A percentile compares a stretch with the other conserved stretches of the same genome.
These are phyloP conservation scores for Dothideomycetes sp. DNA, from an alignment of 2,329 filamentous ascomycete species.

Conservation along the genomic window DNA sequence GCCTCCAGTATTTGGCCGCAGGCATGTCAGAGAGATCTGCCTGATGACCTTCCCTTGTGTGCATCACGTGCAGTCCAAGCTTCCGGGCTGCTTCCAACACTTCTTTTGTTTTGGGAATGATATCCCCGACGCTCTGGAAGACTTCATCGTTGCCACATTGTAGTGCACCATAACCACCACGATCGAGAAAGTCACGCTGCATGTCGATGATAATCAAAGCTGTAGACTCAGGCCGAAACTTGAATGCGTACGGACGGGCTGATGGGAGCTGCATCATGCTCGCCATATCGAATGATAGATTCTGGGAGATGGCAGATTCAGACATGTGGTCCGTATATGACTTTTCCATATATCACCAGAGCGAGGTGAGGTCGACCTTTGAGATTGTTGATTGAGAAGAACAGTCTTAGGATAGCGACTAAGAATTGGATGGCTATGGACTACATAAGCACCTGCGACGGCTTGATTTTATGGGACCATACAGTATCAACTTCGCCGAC, in stretches of 20 bases:
- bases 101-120: slow-evolving; percentile 22
- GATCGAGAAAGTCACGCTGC: slow-evolving; percentile 44
- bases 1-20: slow-evolving; percentile 41
- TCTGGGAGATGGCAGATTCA: too few relatives aligned
- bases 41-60: slow-evolving; percentile 42
- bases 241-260: slow-evolving; percentile 39
- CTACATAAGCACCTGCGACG: too few relatives aligned
- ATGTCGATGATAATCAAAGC: slow-evolving; percentile 45
- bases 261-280: slow-evolving; percentile 25
- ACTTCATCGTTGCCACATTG: slow-evolving; percentile 34
- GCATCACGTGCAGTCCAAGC: slow-evolving; percentile 38
- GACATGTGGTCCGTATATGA: too few relatives aligned
- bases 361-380: too few relatives aligned
- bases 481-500: too few relatives aligned
- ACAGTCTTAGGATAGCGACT: too few relatives aligned
- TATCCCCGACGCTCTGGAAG: slow-evolving; percentile 21
- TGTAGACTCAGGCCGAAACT: slow-evolving; percentile 38
- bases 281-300: too few relatives aligned
- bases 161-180: slow-evolving; percentile 43
- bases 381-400: too few relatives aligned
- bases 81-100: slow-evolving; percentile 35
- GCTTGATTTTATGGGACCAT: too few relatives aligned
- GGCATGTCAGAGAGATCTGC: slow-evolving; percentile 46
- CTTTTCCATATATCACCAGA: too few relatives aligned
- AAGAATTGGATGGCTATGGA: too few relatives aligned